Percentiles rank a stretch among this genome's conserved stretches.
Evolutionary conservation across 1,284 basidiomycete genomes (phyloP).

Genomic region (Ceratobasidium sp.): DNA sequence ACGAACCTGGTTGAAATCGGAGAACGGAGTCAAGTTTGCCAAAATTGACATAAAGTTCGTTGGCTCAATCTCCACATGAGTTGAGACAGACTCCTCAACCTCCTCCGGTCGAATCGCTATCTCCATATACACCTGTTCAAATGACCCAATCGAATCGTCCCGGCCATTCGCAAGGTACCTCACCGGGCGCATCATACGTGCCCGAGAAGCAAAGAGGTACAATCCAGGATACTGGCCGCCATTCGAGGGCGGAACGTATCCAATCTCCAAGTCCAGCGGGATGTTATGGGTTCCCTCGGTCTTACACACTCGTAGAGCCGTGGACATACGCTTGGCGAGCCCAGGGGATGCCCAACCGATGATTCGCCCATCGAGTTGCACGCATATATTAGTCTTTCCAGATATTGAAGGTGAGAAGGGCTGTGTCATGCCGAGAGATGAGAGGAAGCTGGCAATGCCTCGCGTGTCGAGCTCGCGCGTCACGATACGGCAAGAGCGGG

Average conservation of each 20-base stretch:
- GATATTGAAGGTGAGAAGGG: slow-evolving; percentile 82
- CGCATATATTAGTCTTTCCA: slow-evolving; percentile 82
- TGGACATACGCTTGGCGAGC: slow-evolving; percentile 83
- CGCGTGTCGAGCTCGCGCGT: slow-evolving; percentile 80
- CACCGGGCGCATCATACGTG: slow-evolving; percentile 99
- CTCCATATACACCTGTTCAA: slow-evolving; percentile 99
- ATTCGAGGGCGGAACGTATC: slow-evolving; percentile 87
- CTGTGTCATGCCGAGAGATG: slow-evolving; percentile 94
- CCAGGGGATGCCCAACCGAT: slow-evolving; percentile 93
- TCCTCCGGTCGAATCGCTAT: slow-evolving; percentile 93
- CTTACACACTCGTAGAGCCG: slow-evolving; percentile 92
- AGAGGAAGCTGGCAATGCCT: slow-evolving; percentile 85
- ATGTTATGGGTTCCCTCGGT: slow-evolving; percentile 87
- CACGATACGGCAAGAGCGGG: slow-evolving; percentile 92
- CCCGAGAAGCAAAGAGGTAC: slow-evolving; percentile 88
- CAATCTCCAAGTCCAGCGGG: slow-evolving; percentile 95
- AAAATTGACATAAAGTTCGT: slow-evolving; percentile 92
- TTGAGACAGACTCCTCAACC: slow-evolving; percentile 82
- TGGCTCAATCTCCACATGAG: slow-evolving; percentile 93
- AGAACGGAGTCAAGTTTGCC: slow-evolving; percentile 71
- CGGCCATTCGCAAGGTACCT: slow-evolving; percentile 88
- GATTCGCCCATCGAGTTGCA: slow-evolving; percentile 94
- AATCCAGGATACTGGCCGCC: slow-evolving; percentile 98
- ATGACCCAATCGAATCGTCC: slow-evolving; percentile 93
- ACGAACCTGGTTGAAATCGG: slow-evolving; percentile 94